Base-by-base conservation (phyloP, 129 eudicot species). In the Tanacetum coccineum region DNA sequence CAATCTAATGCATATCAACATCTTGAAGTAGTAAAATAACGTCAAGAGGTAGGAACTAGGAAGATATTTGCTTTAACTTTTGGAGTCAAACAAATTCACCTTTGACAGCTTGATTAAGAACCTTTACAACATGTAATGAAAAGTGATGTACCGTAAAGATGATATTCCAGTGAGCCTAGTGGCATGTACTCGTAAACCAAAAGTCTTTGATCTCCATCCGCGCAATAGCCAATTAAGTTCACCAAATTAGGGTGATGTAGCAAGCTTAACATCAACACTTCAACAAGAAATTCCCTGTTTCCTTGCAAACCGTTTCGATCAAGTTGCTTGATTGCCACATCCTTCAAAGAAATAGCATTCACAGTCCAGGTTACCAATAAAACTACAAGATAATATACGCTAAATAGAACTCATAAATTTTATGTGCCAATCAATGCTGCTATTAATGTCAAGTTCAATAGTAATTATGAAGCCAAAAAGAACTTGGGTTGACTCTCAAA, bases 261-360 rank as follows among this genome's bases (percentile, higher is more conserved):
- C 17, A 88, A 66, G 73, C 96, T 88, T 71, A 88, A 68, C 91
- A 82, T 88, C 62, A 88, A 68, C 52, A 88, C 96, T 81, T 88
- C 96, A 26, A 88, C 96, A 58, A 88, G 88, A 57, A 87, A 87
- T 70, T 87, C 95, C 70, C 91, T 74, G 65, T 87, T 87, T 56
- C 95, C 95, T 82, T 84, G 96, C 74, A 84, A 76, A 25, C 96
- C 91, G 68, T 88, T 78, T 9, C 86, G 86, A 70, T 88, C 86
- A 21, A 88, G 96, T 75, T 88, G 96, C 71, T 88, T 88, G 70
- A 88, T 88, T 50, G 96, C 96, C 64, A 88, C 96, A 78, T 75
- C 54, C 91, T 88, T 62, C 71, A 63, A 49, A 14, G 54, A 49
- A 49, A 49, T 14, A 49, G 54, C 54, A 49, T 14, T 49, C 13